A percentile compares a stretch with the other conserved stretches of the same genome.
Evolutionary conservation across 257 asterid species (phyloP).

Genomic region (Catharanthus roseus): DNA sequence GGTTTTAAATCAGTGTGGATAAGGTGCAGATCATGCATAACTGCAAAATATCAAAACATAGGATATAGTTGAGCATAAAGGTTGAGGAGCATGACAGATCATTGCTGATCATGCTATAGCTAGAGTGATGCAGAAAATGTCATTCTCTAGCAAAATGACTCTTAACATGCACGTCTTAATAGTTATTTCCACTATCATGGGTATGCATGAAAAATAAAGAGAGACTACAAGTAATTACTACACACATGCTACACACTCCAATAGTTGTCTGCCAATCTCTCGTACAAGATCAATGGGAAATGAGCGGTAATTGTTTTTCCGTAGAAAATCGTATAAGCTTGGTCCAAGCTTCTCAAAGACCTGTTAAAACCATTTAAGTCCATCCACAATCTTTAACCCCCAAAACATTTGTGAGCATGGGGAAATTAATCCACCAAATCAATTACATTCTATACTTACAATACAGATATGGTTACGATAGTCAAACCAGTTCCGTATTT

Average conservation of each 20-base stretch:
- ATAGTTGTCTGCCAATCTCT: slow-evolving; percentile 97
- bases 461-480: slow-evolving; percentile 99
- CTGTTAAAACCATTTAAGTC: slow-evolving; percentile 77
- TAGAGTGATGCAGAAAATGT: neutral
- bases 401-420: slow-evolving; percentile 45
- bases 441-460: slow-evolving; percentile 67
- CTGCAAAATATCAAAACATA: slow-evolving; percentile 34
- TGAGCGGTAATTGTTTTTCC: slow-evolving; percentile 97
- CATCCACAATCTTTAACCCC: slow-evolving; percentile 69
- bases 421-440: slow-evolving; percentile 75
- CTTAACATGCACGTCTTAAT: neutral
- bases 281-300: slow-evolving; percentile 98
- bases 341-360: slow-evolving; percentile 99
- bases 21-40: slow-evolving; percentile 89
- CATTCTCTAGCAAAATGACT: neutral
- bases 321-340: slow-evolving; percentile 96
- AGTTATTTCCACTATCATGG: neutral
- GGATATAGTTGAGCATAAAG: slow-evolving; percentile 6
- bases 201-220: neutral
- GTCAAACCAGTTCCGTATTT: slow-evolving; percentile 99
- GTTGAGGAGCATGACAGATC: neutral
- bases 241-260: slow-evolving; percentile 99
- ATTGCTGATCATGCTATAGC: neutral
- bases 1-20: slow-evolving; percentile 96
- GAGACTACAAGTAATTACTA: slow-evolving; percentile 45